phyloP scores from a whole-genome alignment of 1,284 basidiomycete species.

The Schizophyllum commune region DNA sequence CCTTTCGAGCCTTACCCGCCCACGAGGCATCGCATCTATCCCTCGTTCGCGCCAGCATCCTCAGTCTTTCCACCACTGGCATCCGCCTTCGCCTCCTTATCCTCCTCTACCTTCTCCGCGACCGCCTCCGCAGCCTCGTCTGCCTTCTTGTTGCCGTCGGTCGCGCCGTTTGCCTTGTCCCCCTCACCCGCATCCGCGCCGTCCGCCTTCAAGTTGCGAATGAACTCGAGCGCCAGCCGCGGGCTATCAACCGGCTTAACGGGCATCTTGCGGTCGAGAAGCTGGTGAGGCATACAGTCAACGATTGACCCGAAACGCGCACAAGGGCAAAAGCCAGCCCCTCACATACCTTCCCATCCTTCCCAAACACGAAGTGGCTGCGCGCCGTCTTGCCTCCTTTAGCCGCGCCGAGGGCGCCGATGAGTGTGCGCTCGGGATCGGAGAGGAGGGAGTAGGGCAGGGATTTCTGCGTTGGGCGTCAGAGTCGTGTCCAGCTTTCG shows the following conservation, averaged over 20 bases:
- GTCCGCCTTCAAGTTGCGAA: constrained; percentile 1
- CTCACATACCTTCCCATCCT: constrained; percentile 56
- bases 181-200: too few relatives aligned
- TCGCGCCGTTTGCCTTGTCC: neutral
- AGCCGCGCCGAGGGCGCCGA: constrained; percentile 76
- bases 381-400: constrained; percentile 78
- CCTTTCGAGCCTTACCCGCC: too few relatives aligned
- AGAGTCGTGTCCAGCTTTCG: neutral
- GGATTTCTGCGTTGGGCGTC: constrained; percentile 46
- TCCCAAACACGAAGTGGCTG: constrained; percentile 86
- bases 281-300: too few relatives aligned
- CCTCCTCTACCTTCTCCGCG: too few relatives aligned
- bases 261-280: constrained; percentile 74
- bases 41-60: too few relatives aligned
- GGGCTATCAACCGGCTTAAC: constrained; percentile 69
- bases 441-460: constrained; percentile 83
- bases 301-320: too few relatives aligned
- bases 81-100: too few relatives aligned
- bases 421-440: constrained; percentile 77
- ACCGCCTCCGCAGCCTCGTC: too few relatives aligned
- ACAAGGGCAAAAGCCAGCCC: too few relatives aligned
- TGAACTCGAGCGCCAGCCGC: constrained; percentile 19
- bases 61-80: too few relatives aligned
- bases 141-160: too few relatives aligned
- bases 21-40: too few relatives aligned